Percentiles rank a stretch among this genome's conserved stretches.
phyloP scores from a whole-genome alignment of 805 yeast species.

The Kurtzmaniella fragi region DNA sequence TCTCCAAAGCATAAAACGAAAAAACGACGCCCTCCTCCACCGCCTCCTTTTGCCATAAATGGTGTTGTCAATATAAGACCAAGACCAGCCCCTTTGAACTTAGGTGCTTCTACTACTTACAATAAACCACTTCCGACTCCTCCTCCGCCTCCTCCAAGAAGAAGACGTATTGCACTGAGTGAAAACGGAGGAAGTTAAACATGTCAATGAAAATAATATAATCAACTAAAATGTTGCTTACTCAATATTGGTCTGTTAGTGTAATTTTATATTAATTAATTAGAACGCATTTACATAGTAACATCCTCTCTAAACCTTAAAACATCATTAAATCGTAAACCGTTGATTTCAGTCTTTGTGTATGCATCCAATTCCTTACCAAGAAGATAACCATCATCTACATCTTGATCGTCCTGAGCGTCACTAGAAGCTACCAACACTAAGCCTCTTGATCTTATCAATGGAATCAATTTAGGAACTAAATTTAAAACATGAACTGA shows the following conservation, averaged over 20 bases:
- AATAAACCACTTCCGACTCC: slow-evolving; percentile 7
- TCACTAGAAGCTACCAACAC: slow-evolving; percentile 70
- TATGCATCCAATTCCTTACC: slow-evolving; percentile 30
- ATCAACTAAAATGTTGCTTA: too few species aligned
- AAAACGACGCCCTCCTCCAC: slow-evolving; percentile 30
- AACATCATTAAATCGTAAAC: slow-evolving; percentile 57
- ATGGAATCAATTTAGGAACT: slow-evolving; percentile 70
- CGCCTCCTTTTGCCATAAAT: slow-evolving; percentile 24
- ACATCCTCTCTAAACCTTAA: slow-evolving; percentile 61
- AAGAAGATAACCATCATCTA: slow-evolving; percentile 13
- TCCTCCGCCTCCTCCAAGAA: slow-evolving; percentile 33
- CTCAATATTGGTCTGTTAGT: too few species aligned
- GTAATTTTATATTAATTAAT: too few species aligned
- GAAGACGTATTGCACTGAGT: slow-evolving; percentile 13
- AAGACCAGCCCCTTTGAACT: slow-evolving; percentile 4
- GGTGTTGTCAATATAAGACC: slow-evolving; percentile 5
- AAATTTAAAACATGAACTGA: slow-evolving; percentile 65
- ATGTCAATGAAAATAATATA: too few species aligned
- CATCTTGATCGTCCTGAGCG: slow-evolving; percentile 17
- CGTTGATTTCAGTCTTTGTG: slow-evolving; percentile 53
- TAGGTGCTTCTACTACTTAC: not conserved
- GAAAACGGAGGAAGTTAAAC: not conserved
- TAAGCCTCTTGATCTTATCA: slow-evolving; percentile 75
- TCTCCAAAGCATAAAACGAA: slow-evolving; percentile 24
- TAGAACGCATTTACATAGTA: slow-evolving; percentile 21